Conservation (phyloP, 202 grass and related monocot species). For the Cymbopogon flexuosus region DNA sequence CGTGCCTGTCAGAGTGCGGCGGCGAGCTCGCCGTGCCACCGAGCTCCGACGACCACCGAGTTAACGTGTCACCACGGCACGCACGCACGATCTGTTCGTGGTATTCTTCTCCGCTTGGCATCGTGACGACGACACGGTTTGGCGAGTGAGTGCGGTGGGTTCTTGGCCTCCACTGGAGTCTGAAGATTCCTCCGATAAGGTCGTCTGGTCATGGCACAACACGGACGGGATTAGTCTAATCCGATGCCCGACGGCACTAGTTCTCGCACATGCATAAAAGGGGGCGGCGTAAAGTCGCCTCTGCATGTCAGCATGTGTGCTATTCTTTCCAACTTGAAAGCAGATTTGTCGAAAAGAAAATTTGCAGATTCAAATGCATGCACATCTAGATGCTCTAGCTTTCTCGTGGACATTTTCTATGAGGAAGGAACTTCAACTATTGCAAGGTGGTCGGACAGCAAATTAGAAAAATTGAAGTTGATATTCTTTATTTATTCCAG, state of each 20-base stretch:
- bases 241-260: not conserved
- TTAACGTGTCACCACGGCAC: not conserved
- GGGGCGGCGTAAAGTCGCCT: constrained; percentile 18
- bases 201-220: not conserved
- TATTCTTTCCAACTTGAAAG: constrained; percentile 22
- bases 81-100: not conserved
- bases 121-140: constrained; percentile 8
- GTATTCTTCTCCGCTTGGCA: not conserved
- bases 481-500: no score
- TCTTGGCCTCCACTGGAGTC: constrained; percentile 12
- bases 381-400: not conserved
- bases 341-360: constrained; percentile 4
- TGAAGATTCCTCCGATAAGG: constrained; percentile 6
- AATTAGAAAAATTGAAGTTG: not conserved
- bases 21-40: constrained; percentile 12
- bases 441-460: not conserved
- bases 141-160: constrained; percentile 30
- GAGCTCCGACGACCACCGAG: constrained; percentile 13
- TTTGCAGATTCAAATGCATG: constrained; percentile 13
- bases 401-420: not conserved
- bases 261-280: constrained; percentile 13
- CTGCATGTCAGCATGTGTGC: constrained; percentile 18
- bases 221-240: constrained; percentile 15
- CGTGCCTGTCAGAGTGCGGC: constrained; percentile 57
- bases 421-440: constrained; percentile 4